A percentile compares a stretch with the other conserved stretches of the same genome.
Evolutionary conservation across 176 grass and related monocot species (phyloP).

Genomic region (Zea mays): DNA sequence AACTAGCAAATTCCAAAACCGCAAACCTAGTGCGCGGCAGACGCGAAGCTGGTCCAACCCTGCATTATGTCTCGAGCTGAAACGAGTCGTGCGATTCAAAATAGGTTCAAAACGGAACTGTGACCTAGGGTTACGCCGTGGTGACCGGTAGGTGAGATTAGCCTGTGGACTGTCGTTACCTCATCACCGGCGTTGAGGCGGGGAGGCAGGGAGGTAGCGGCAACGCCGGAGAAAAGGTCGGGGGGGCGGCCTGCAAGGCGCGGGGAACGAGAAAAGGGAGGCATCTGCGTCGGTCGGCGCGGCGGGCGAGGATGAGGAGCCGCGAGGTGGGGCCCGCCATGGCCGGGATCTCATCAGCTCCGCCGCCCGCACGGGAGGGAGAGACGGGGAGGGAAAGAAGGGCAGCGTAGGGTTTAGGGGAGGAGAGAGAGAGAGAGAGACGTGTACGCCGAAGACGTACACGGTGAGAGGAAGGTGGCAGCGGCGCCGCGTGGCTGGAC

Average conservation of each 20-base stretch:
- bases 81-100: neutral
- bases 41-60: neutral
- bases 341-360: constrained; percentile 50
- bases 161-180: constrained; percentile 20
- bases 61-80: neutral
- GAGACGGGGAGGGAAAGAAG: neutral
- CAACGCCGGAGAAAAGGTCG: neutral
- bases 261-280: constrained; percentile 2
- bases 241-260: constrained; percentile 4
- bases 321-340: constrained; percentile 44
- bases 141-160: neutral
- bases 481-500: constrained; percentile 29
- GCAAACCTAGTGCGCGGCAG: neutral
- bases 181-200: constrained; percentile 1
- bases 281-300: neutral
- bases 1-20: neutral
- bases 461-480: neutral
- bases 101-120: neutral
- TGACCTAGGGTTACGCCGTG: neutral
- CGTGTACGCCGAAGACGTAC: neutral
- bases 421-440: neutral
- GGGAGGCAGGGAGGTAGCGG: neutral
- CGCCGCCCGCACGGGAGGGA: neutral
- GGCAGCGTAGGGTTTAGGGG: constrained; percentile 15
- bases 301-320: constrained; percentile 38